A percentile compares a stretch with the other conserved stretches of the same genome.
Evolutionary conservation across 306 rosid genomes (phyloP).

Genomic region (Malus orientalis): DNA sequence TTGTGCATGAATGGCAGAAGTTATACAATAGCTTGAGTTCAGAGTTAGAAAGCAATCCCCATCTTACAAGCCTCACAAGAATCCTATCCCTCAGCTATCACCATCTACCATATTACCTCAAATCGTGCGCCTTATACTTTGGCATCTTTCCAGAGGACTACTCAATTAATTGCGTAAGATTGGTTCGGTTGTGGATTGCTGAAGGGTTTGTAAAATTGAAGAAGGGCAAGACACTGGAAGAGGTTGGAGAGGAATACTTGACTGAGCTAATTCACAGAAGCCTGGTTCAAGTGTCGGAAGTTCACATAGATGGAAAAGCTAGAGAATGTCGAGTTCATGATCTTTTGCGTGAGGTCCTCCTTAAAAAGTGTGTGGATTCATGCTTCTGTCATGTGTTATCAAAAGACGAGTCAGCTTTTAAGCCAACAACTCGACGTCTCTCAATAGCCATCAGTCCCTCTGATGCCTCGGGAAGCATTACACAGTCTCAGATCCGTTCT

Average conservation of each 20-base stretch:
- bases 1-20: neutral
- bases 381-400: neutral
- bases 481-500: neutral
- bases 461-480: too few species aligned
- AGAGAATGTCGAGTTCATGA: constrained; percentile 4
- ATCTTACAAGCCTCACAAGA: neutral
- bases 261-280: neutral
- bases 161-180: neutral
- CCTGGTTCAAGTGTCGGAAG: neutral
- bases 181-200: constrained; percentile 16
- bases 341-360: neutral
- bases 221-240: neutral
- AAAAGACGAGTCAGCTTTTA: neutral
- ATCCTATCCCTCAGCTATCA: constrained; percentile 6
- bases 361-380: neutral
- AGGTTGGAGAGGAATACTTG: constrained; percentile 7
- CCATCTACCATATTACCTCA: constrained; percentile 18
- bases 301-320: neutral
- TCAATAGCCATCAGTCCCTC: neutral
- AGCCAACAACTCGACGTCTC: neutral
- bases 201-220: constrained; percentile 10
- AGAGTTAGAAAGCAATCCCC: neutral
- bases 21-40: neutral
- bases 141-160: constrained; percentile 8
- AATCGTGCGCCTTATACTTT: constrained; percentile 12